Base-by-base conservation (phyloP, 83 land plant genomes). In the Diphasiastrum complanatum region DNA sequence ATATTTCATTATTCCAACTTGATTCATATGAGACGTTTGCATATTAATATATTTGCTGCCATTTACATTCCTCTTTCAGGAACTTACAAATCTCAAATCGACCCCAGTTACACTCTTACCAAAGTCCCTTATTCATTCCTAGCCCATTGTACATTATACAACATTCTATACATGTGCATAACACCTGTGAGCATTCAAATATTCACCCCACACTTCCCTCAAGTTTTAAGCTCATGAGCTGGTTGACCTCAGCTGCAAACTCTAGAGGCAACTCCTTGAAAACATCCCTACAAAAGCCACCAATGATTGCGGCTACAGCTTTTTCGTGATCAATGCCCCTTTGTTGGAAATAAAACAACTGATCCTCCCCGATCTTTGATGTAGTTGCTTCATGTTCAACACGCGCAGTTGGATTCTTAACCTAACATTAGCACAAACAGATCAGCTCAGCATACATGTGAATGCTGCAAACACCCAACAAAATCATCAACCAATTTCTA, bases 361-460 rank as follows among this genome's bases (percentile, higher is more conserved):
- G 99, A 31, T 95, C 99, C 74, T 95, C 97, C 60, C 99, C 87
- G 24, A 95, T 86, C 67, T 95, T 95, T 29, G 99, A 95, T 5
- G 99, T 95, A 47, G 85, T 89, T 33, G 99, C 99, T 79, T 95
- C 99, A 55, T 95, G 99, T 59, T 95, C 99, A 47, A 95, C 77
- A 6, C 89, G 70, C 1, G 97, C 91, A 33, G 89, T 49, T 4
- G 89, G 93, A 27, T 88, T 79, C 74, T 84, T 86, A 38, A 82
- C 93, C 99, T 95, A 81, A 24, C 33, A 32, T 34, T 34, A 5
- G 26, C n/a, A 20, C 11, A 33, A 58, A 33, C 27, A 0, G 1
- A 48, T 25, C 38, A 31, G 10, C 26, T 59, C 30, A 2, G 6
- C 16, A 14, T n/a, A 29, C 28, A n/a, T n/a, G 14, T 62, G 36